phyloP scores from a whole-genome alignment of 176 grass and related monocot species.

The Eleusine coracana region DNA sequence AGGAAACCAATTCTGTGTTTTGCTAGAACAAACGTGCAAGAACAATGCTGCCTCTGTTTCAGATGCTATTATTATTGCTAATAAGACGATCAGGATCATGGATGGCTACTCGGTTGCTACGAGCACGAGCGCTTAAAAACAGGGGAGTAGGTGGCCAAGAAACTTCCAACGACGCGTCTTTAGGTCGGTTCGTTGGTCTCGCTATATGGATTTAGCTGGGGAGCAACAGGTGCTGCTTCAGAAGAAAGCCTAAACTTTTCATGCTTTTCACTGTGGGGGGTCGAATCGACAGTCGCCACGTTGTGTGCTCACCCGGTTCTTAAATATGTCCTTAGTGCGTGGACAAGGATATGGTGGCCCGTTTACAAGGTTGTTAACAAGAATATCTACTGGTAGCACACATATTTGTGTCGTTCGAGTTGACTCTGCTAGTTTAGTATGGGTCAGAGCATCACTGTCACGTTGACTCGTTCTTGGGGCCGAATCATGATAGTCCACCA shows the following conservation, averaged over 20 bases:
- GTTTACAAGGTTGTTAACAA: slow-evolving; percentile 33
- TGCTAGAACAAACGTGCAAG: neutral
- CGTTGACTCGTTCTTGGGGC: neutral
- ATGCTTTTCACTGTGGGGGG: neutral
- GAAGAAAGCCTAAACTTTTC: slow-evolving; percentile 32
- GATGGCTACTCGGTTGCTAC: neutral
- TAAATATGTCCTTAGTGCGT: slow-evolving; percentile 36
- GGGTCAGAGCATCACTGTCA: neutral
- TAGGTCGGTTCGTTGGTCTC: slow-evolving; percentile 42
- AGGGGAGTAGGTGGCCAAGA: slow-evolving; percentile 5
- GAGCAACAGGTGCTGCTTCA: slow-evolving; percentile 32
- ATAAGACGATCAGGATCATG: no score
- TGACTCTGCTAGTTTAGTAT: neutral
- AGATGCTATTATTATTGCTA: no score
- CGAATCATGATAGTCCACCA: neutral
- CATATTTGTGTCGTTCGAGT: neutral
- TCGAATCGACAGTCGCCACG: slow-evolving; percentile 52
- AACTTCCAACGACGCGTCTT: slow-evolving; percentile 27
- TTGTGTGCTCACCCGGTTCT: neutral
- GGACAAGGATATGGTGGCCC: neutral
- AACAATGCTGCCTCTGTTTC: no score
- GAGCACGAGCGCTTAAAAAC: slow-evolving; percentile 42
- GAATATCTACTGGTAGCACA: slow-evolving; percentile 3
- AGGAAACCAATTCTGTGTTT: no score
- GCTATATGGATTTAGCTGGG: slow-evolving; percentile 63